These are phyloP conservation scores for Epichloe scottii DNA, from an alignment of 2,329 filamentous ascomycete species.

Conservation along the genomic window DNA sequence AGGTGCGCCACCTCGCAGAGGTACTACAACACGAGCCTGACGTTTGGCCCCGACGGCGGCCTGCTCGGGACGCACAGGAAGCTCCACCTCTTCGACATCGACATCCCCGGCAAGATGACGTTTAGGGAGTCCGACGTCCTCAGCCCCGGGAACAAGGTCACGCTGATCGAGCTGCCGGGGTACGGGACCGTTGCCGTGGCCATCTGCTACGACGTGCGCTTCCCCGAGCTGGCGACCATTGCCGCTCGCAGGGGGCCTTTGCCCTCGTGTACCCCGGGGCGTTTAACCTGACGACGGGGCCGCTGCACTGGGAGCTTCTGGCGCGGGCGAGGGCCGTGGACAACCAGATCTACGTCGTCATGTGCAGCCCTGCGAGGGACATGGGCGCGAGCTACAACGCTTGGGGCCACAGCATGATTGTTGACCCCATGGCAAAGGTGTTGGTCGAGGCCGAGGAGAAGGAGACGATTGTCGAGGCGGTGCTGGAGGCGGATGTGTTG, in stretches of 20 bases:
- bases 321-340: constrained; percentile 77
- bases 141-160: constrained; percentile 71
- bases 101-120: constrained; percentile 87
- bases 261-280: constrained; percentile 88
- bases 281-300: constrained; percentile 89
- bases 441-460: constrained; percentile 64
- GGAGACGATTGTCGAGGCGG: constrained; percentile 64
- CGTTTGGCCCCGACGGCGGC: constrained; percentile 66
- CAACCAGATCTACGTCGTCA: constrained; percentile 84
- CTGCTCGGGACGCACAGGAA: constrained; percentile 85
- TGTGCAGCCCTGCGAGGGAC: constrained; percentile 86
- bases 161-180: constrained; percentile 72
- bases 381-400: constrained; percentile 68
- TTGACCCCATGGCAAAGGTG: constrained; percentile 79
- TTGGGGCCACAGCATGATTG: constrained; percentile 82
- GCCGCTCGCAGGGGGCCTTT: constrained; percentile 79
- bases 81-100: constrained; percentile 93
- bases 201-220: constrained; percentile 97
- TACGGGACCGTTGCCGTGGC: constrained; percentile 80
- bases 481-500: constrained; percentile 56
- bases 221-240: constrained; percentile 84
- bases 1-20: constrained; percentile 43
- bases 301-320: constrained; percentile 79
- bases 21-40: constrained; percentile 84
- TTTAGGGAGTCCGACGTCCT: constrained; percentile 89